Evolutionary conservation across 2,329 filamentous ascomycete genomes (phyloP).

Genomic region (Cytospora mali): DNA sequence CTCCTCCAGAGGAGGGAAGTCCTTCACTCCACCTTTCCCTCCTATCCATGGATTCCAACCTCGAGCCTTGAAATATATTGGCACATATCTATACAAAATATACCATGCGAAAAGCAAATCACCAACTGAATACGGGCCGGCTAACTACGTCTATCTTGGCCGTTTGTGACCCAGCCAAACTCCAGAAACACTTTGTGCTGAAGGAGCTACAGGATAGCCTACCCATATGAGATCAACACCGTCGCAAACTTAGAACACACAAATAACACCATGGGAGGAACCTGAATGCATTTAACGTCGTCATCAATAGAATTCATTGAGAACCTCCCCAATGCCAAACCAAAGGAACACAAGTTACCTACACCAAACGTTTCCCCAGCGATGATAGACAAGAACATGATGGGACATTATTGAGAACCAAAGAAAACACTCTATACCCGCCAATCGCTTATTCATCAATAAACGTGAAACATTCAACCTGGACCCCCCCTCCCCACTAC

Average conservation of each 20-base stretch:
- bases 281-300: not conserved
- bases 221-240: no score
- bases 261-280: conserved; percentile 6
- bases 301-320: conserved; percentile 3
- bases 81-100: no score
- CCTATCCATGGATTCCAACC: no score
- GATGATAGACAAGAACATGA: not conserved
- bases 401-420: not conserved
- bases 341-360: not conserved
- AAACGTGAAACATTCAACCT: not conserved
- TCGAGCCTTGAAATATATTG: no score
- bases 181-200: not conserved
- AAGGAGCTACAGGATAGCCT: not conserved
- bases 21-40: no score
- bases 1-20: no score
- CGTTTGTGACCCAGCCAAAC: no score
- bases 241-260: not conserved
- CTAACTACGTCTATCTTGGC: no score
- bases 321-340: conserved; percentile 2
- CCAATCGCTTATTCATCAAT: not conserved
- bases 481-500: not conserved
- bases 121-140: no score
- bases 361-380: not conserved
- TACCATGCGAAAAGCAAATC: no score
- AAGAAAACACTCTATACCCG: not conserved